A percentile compares a stretch with the other conserved stretches of the same genome.
These are phyloP conservation scores for Botrytis fabae DNA, from an alignment of 2,329 filamentous ascomycete species.

Conservation along the genomic window DNA sequence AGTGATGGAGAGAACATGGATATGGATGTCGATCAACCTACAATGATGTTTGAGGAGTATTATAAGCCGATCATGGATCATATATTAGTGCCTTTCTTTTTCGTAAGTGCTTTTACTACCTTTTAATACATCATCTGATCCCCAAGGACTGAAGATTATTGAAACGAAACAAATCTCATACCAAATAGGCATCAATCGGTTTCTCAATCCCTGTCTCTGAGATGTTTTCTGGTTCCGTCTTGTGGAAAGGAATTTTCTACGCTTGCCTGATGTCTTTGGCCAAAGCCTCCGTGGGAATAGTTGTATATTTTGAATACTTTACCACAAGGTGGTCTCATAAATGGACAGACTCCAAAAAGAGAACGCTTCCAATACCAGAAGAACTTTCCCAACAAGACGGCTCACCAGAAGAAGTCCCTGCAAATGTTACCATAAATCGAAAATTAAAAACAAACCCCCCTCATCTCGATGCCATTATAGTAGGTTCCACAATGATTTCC, in stretches of 20 bases:
- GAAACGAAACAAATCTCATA: no score
- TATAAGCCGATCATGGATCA: conserved; percentile 39
- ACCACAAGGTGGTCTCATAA: neutral
- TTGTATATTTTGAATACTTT: conserved; percentile 31
- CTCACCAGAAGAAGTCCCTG: neutral
- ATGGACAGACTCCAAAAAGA: neutral
- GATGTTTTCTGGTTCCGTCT: conserved; percentile 46
- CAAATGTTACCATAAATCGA: neutral
- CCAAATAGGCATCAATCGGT: conserved; percentile 18
- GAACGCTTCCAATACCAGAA: neutral
- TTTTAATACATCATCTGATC: neutral
- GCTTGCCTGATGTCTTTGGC: conserved; percentile 40
- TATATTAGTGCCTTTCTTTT: conserved; percentile 60
- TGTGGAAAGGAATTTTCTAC: conserved; percentile 60
- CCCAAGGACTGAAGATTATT: rapidly evolving
- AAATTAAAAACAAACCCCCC: conserved; percentile 16
- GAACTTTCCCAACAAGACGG: neutral
- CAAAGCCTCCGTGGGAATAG: conserved; percentile 55
- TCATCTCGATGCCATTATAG: conserved; percentile 27
- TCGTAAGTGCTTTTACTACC: conserved; percentile 48
- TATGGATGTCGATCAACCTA: conserved; percentile 11
- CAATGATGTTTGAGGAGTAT: conserved; percentile 36
- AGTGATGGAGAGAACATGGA: neutral
- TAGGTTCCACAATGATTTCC: conserved; percentile 62
- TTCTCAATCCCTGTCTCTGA: conserved; percentile 17